Evolutionary conservation across 2,329 filamentous ascomycete genomes (phyloP), one percentile per base, ranked within the genome.

Genomic region (Aspergillus sp.): DNA sequence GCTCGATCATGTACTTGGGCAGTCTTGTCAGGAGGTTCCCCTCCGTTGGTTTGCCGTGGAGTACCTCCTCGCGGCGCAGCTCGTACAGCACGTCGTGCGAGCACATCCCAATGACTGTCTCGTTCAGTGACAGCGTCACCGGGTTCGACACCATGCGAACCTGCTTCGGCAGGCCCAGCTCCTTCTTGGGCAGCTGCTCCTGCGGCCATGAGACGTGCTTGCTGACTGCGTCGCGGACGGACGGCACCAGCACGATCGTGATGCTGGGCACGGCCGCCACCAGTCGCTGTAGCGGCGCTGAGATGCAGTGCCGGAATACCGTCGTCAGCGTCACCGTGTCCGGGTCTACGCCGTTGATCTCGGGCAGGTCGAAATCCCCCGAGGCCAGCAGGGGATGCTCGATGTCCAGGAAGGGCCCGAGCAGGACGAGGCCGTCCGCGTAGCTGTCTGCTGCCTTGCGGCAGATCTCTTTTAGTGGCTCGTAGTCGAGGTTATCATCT

Each of bases 401-500:
- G 38, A 90, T 83, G 73, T 98, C 95, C 66, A 99, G 83, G 74
- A 99, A 97, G 0, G 95, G 95, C 0, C 95, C 95, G 4, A 86
- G 81, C 8, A 99, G 82, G 47, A 98, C 84, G 28, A 99, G 79
- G 3, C 87, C 86, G 73, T 99, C 95, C 10, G 89, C 90, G 65
- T 86, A 88, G 21, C 84, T 85, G 65, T 91, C 87, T 15, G 87
- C 87, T 8, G 93, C 92, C 69, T 89, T 88, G 66, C 85, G 84
- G 72, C 94, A 94, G 15, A 99, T 83, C 30, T 91, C 87, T 69
- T 92, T 88, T 1, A 99, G 81, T 7, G 94, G 90, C 70, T 96
- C 91, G 72, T 93, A 99, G 66, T 92, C 90, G 49, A 99, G 87
- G 71, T 96, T 96, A 70, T 94, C 91, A 67, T 98, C 93, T 2